These are phyloP conservation scores for Silene coronaria DNA, from an alignment of 179 eudicot species.

Conservation along the genomic window DNA sequence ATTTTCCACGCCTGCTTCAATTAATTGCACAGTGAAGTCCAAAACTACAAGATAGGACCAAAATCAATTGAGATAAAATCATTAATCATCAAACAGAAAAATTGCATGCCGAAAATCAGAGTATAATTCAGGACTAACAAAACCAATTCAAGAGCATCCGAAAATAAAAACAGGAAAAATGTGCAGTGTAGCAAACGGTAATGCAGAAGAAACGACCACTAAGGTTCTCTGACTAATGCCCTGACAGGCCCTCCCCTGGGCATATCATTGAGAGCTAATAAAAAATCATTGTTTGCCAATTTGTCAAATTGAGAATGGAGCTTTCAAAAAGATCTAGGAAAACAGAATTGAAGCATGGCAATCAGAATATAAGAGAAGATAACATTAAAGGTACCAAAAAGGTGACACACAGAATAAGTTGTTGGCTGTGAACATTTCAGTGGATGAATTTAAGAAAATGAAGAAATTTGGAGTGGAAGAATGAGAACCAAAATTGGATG, in stretches of 20 bases:
- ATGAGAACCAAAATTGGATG: not conserved
- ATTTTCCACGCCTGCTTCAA: slow-evolving; percentile 72
- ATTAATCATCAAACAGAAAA: not conserved
- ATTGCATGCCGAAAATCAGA: not conserved
- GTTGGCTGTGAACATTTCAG: not conserved
- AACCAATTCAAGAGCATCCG: not conserved
- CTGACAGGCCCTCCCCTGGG: not conserved
- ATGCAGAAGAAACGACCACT: not conserved
- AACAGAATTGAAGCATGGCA: too few species aligned
- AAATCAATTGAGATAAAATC: not conserved
- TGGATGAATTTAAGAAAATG: not conserved
- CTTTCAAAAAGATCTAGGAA: not conserved
- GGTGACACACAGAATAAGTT: not conserved
- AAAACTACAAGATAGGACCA: slow-evolving; percentile 21
- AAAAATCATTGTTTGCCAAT: not conserved
- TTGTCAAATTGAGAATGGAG: not conserved
- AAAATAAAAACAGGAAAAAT: not conserved
- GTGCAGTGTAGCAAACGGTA: not conserved
- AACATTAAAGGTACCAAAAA: not conserved
- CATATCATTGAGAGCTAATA: not conserved
- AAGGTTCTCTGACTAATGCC: not conserved
- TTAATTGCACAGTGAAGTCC: slow-evolving; percentile 72
- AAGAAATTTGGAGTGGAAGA: not conserved
- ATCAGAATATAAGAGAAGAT: not conserved
- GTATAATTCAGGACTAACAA: not conserved